These are phyloP conservation scores for Pistacia integerrima DNA, from an alignment of 345 rosid genomes.

Conservation along the genomic window DNA sequence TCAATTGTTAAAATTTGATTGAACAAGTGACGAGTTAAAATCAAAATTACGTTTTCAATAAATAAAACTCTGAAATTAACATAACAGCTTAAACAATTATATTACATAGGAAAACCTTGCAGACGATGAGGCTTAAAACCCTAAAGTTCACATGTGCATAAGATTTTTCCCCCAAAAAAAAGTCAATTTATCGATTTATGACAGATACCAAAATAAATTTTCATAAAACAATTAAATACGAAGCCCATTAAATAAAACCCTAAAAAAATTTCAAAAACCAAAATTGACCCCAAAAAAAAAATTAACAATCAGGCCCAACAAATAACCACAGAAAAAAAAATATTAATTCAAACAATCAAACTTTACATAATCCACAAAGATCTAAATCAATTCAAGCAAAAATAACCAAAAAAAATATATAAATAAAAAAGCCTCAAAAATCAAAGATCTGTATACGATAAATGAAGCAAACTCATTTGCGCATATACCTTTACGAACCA, in stretches of 20 bases:
- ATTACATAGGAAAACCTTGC: slow-evolving; percentile 1
- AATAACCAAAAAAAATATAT: not conserved
- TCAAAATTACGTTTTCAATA: not conserved
- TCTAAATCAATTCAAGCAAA: slow-evolving; percentile 28
- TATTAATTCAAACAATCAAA: slow-evolving; percentile 1
- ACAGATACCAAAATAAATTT: not conserved
- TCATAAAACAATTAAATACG: not conserved
- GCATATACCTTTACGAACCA: slow-evolving; percentile 64
- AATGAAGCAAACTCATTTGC: not conserved
- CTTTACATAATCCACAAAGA: slow-evolving; percentile 11
- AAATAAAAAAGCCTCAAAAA: not conserved
- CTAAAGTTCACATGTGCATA: slow-evolving; percentile 14
- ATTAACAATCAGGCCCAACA: not conserved
- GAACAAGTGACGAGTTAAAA: not conserved
- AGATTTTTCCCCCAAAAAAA: slow-evolving; percentile 8
- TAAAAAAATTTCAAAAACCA: slow-evolving; percentile 1
- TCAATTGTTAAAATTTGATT: not conserved
- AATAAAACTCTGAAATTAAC: not conserved
- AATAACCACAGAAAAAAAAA: not conserved
- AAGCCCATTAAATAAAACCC: slow-evolving; percentile 14
- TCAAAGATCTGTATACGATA: slow-evolving; percentile 13
- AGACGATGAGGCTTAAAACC: slow-evolving; percentile 5
- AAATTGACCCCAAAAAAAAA: slow-evolving; percentile 10
- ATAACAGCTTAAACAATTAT: not conserved
- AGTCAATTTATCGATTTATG: not conserved